phyloP scores from a whole-genome alignment of 208 protist genomes.

The Leishmania arabica region DNA sequence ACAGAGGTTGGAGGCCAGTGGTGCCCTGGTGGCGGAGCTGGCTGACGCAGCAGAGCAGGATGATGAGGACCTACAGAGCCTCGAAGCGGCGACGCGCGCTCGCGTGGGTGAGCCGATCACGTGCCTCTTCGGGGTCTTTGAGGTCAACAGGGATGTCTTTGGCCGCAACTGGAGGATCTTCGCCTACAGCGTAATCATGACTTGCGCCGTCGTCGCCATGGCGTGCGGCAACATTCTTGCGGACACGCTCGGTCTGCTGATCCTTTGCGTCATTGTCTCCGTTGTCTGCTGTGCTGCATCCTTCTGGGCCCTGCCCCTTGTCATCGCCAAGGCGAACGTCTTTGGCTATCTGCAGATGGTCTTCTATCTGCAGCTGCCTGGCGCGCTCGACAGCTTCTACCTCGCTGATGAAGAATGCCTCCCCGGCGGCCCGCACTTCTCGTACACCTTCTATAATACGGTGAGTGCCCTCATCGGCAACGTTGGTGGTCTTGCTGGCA shows the following conservation, averaged over 20 bases:
- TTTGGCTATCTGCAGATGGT: constrained; percentile 42
- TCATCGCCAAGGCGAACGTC: constrained; percentile 49
- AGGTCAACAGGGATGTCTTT: constrained; percentile 56
- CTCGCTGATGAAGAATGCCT: constrained; percentile 30
- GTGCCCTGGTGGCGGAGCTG: constrained; percentile 12
- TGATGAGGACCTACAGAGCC: not conserved
- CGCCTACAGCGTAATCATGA: constrained; percentile 47
- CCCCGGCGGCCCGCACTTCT: constrained; percentile 49
- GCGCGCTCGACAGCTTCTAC: constrained; percentile 56
- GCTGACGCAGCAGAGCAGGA: not conserved
- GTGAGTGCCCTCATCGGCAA: constrained; percentile 51
- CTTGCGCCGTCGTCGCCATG: constrained; percentile 35
- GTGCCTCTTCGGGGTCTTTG: constrained; percentile 42
- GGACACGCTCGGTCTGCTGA: constrained; percentile 23
- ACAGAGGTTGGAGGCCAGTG: not conserved
- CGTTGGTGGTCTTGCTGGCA: constrained; percentile 38
- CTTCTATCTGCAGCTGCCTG: constrained; percentile 50
- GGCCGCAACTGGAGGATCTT: constrained; percentile 40
- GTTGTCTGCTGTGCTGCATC: constrained; percentile 29
- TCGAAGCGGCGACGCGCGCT: constrained; percentile 11
- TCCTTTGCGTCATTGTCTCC: constrained; percentile 26
- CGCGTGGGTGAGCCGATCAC: constrained; percentile 18
- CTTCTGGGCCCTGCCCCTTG: constrained; percentile 48
- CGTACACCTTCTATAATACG: constrained; percentile 51
- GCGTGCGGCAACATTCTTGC: constrained; percentile 37